These are phyloP conservation scores for Xylaria sp. DNA, from an alignment of 2,329 filamentous ascomycete genomes.

Conservation along the genomic window DNA sequence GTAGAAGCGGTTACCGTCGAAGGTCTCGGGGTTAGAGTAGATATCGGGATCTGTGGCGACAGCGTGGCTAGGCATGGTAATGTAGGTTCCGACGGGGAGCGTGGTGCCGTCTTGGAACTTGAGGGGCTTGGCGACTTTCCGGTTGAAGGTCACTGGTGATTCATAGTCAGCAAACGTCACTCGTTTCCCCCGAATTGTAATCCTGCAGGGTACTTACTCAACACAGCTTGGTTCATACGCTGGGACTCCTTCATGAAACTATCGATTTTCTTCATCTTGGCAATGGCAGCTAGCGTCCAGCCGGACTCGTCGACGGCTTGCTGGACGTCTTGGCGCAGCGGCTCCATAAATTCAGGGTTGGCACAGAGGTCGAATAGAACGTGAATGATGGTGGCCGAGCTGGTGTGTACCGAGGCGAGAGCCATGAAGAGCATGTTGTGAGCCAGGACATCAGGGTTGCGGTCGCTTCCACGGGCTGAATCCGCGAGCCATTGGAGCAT, in stretches of 20 bases:
- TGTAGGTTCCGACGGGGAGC: conserved; percentile 37
- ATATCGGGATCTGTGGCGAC: conserved; percentile 38
- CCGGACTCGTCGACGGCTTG: conserved; percentile 38
- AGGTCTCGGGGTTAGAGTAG: conserved; percentile 38
- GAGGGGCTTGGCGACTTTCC: conserved; percentile 32
- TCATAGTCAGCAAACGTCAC: conserved; percentile 25
- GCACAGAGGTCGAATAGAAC: conserved; percentile 39
- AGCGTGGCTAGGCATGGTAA: conserved; percentile 38
- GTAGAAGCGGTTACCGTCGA: conserved; percentile 39
- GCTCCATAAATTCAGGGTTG: conserved; percentile 38
- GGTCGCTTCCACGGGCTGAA: conserved; percentile 37
- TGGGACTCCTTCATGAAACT: conserved; percentile 42
- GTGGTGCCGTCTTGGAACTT: conserved; percentile 37
- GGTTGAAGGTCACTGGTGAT: conserved; percentile 38
- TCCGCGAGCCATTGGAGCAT: conserved; percentile 40
- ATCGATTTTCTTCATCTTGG: conserved; percentile 41
- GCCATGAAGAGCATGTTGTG: conserved; percentile 42
- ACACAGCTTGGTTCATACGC: conserved; percentile 40
- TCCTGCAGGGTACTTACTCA: conserved; percentile 33
- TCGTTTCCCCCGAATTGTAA: background rate
- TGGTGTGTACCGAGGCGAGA: conserved; percentile 38
- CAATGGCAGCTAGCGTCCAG: conserved; percentile 38
- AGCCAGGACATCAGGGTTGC: conserved; percentile 37
- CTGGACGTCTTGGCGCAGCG: conserved; percentile 37
- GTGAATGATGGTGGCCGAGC: conserved; percentile 39